Conservation (phyloP, 345 rosid genomes). For the Eucalyptus pumila region DNA sequence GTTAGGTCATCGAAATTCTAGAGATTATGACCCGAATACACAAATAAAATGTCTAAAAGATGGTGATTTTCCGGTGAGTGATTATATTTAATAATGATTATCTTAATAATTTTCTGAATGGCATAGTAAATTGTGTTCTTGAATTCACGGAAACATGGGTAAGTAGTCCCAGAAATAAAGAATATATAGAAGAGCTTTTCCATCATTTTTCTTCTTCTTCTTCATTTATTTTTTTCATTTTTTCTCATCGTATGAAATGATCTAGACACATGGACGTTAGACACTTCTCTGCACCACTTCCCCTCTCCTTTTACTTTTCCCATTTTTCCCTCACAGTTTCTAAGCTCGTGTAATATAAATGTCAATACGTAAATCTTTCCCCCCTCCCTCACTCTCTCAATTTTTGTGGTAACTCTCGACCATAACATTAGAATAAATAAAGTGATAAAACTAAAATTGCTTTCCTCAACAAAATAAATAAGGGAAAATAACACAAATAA, state of each 20-base stretch:
- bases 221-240: too few relatives aligned
- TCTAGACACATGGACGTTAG: not conserved
- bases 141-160: not conserved
- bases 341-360: not conserved
- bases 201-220: not conserved
- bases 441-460: not conserved
- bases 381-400: not conserved
- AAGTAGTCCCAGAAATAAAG: not conserved
- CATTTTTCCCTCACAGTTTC: not conserved
- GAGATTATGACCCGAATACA: fast-evolving
- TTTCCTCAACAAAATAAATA: not conserved
- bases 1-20: too few relatives aligned
- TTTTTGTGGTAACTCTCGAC: not conserved
- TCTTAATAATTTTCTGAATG: too few relatives aligned
- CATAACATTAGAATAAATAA: not conserved
- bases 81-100: too few relatives aligned
- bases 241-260: not conserved
- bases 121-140: too few relatives aligned
- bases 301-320: not conserved
- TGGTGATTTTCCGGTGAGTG: too few relatives aligned
- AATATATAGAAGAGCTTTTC: not conserved
- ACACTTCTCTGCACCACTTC: not conserved
- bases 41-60: too few relatives aligned
- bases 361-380: not conserved
- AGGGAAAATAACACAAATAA: too few relatives aligned